phyloP scores from a whole-genome alignment of 2,329 filamentous ascomycete genomes.

The Zymoseptoria crescenta region DNA sequence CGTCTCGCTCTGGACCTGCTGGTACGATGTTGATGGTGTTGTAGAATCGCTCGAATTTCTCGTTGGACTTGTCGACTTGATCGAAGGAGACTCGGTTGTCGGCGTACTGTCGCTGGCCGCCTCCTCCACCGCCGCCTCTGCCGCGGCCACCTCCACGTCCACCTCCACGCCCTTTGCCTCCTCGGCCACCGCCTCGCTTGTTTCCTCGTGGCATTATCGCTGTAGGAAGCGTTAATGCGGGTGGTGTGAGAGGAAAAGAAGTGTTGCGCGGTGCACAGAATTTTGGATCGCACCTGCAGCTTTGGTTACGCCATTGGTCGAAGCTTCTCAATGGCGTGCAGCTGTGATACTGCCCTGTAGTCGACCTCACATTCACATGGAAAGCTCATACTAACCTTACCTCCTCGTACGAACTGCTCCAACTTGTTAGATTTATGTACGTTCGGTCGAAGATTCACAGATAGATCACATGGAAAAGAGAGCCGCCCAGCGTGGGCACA shows the following conservation, averaged over 20 bases:
- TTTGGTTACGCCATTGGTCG: not conserved
- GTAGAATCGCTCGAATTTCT: constrained; percentile 81
- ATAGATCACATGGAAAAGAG: too few relatives aligned
- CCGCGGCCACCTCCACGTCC: constrained; percentile 18
- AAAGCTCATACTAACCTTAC: not conserved
- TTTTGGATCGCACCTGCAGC: not conserved
- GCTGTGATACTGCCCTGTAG: too few relatives aligned
- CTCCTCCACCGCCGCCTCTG: constrained; percentile 20
- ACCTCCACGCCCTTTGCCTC: constrained; percentile 16
- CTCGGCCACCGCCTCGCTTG: constrained; percentile 15
- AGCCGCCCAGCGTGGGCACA: too few relatives aligned
- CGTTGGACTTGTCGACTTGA: constrained; percentile 69
- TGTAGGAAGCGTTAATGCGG: not conserved
- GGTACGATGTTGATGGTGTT: constrained; percentile 66
- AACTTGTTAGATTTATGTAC: too few relatives aligned
- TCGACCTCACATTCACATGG: not conserved
- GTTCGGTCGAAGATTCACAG: too few relatives aligned
- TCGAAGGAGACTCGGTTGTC: constrained; percentile 42
- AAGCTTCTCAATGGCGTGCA: not conserved
- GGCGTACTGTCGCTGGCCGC: constrained; percentile 19
- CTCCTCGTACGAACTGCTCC: too few relatives aligned
- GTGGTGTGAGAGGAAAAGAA: not conserved
- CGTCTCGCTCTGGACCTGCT: constrained; percentile 62
- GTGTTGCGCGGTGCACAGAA: not conserved
- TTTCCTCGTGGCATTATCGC: constrained; percentile 13